phyloP scores from a whole-genome alignment of 805 yeast genomes.

The Clavispora fructus region DNA sequence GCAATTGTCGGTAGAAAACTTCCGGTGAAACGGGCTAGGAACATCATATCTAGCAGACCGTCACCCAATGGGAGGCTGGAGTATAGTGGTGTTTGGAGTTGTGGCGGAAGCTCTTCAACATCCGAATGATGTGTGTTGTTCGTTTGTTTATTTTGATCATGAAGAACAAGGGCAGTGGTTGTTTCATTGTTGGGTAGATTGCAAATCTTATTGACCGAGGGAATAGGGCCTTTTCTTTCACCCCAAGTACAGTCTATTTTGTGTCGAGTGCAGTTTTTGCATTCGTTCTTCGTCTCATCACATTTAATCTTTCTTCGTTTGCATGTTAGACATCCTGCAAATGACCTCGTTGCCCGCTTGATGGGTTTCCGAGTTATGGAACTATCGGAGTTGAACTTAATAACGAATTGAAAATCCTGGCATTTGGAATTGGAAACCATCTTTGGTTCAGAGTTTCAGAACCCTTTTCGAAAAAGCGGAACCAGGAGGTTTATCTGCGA shows the following conservation, averaged over 20 bases:
- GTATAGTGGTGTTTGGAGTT: not conserved
- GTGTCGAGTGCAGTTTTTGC: slow-evolving; percentile 8
- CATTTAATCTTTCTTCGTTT: slow-evolving; percentile 12
- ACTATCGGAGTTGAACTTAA: slow-evolving; percentile 1
- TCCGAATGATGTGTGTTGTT: not conserved
- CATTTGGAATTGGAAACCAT: not conserved
- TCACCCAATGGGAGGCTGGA: not conserved
- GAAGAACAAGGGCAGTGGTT: not conserved
- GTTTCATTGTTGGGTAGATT: not conserved
- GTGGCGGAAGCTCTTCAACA: not conserved
- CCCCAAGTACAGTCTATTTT: slow-evolving; percentile 6
- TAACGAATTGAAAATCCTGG: slow-evolving; percentile 9
- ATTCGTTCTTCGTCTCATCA: slow-evolving; percentile 9
- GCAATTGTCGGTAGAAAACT: slow-evolving; percentile 13
- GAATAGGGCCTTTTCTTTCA: not conserved
- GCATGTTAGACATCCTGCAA: slow-evolving; percentile 10
- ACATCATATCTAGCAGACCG: slow-evolving; percentile 3
- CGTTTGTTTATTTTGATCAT: not conserved
- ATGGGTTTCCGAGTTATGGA: slow-evolving; percentile 2
- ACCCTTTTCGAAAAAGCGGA: too few relatives aligned
- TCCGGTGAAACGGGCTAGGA: slow-evolving; percentile 6
- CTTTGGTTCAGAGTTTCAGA: not conserved
- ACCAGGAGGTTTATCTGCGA: not conserved
- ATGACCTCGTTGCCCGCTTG: slow-evolving; percentile 3
- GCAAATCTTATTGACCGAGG: not conserved